Conservation (phyloP, 306 rosid species). For the Fragaria iinumae region DNA sequence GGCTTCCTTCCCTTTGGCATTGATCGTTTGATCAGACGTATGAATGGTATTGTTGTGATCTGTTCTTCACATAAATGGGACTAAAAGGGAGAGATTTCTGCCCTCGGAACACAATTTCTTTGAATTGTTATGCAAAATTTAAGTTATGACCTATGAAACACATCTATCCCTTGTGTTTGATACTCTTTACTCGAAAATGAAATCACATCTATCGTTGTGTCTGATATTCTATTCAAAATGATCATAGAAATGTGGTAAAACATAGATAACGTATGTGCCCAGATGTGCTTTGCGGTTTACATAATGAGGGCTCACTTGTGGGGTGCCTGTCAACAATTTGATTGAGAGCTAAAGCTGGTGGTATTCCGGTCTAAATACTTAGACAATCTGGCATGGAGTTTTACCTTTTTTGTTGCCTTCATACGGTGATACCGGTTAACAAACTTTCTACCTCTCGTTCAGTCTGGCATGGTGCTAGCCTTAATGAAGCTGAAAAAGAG, state of each 20-base stretch:
- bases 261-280: background rate
- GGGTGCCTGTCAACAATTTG: no score
- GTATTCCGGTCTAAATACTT: no score
- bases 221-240: background rate
- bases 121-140: slow-evolving; percentile 26
- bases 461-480: background rate
- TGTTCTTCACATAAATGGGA: slow-evolving; percentile 26
- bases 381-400: background rate
- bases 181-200: background rate
- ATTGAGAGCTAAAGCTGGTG: no score
- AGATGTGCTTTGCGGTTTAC: background rate
- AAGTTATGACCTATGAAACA: slow-evolving; percentile 13
- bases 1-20: slow-evolving; percentile 31
- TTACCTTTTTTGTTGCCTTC: no score
- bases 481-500: background rate
- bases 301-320: background rate
- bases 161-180: background rate
- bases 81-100: slow-evolving; percentile 24
- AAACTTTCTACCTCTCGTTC: no score
- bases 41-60: slow-evolving; percentile 26
- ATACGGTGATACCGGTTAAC: no score
- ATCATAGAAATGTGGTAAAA: background rate
- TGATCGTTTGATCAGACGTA: slow-evolving; percentile 16
- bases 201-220: background rate
- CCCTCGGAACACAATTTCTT: slow-evolving; percentile 33